phyloP scores from a whole-genome alignment of 169 alveolate species.

The Eimeria necatrix region DNA sequence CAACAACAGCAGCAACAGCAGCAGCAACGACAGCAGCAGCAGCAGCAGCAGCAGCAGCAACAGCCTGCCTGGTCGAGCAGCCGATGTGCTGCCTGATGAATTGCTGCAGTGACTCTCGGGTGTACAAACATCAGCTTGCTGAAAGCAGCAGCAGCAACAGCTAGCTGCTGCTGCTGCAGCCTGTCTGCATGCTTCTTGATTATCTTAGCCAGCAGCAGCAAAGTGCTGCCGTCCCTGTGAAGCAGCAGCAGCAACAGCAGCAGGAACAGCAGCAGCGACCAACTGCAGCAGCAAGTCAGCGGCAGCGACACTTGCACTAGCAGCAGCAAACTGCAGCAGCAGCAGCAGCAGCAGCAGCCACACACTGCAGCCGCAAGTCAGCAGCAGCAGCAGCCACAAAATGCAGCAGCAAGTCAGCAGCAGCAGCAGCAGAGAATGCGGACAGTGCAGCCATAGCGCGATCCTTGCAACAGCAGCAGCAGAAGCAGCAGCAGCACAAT shows the following conservation, averaged over 20 bases:
- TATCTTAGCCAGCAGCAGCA: slow-evolving; percentile 43
- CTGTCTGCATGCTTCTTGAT: slow-evolving; percentile 43
- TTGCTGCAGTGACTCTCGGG: slow-evolving; percentile 20
- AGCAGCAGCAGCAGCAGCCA: background rate
- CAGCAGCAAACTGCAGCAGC: background rate
- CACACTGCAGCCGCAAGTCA: background rate
- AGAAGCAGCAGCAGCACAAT: background rate
- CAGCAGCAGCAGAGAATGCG: background rate
- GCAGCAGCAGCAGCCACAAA: background rate
- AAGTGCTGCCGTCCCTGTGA: slow-evolving; percentile 55
- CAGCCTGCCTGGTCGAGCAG: slow-evolving; percentile 25
- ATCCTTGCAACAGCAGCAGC: background rate
- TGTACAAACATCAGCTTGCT: slow-evolving; percentile 61
- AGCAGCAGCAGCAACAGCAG: background rate
- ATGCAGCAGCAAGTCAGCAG: too few species aligned
- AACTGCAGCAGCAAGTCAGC: slow-evolving; percentile 7
- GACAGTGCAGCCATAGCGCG: background rate
- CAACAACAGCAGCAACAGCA: background rate
- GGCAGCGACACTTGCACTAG: too few species aligned
- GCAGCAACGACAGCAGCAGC: background rate
- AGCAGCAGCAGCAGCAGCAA: background rate
- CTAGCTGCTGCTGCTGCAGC: slow-evolving; percentile 69
- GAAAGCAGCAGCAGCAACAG: slow-evolving; percentile 53
- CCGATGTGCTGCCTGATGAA: slow-evolving; percentile 55
- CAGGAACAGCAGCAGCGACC: background rate